These are phyloP conservation scores for Podaxis mareebaensis DNA, from an alignment of 768 basidiomycete species.

Conservation along the genomic window DNA sequence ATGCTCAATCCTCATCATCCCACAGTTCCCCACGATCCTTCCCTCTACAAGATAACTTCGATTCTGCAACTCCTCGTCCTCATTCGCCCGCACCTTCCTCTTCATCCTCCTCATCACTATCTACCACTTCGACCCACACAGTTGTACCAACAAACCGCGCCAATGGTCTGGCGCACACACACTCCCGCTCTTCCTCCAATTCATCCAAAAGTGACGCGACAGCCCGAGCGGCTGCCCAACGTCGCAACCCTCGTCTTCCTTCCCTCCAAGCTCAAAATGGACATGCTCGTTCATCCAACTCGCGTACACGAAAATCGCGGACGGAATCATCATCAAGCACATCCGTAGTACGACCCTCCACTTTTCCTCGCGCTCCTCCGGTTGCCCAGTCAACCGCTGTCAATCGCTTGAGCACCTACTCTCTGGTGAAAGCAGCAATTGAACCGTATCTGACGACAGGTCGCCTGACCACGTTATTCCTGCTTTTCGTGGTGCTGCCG, in stretches of 20 bases:
- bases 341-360: conserved; percentile 20
- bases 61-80: conserved; percentile 36
- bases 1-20: conserved; percentile 36
- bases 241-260: conserved; percentile 13
- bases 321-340: conserved; percentile 20
- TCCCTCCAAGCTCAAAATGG: conserved; percentile 19
- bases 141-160: conserved; percentile 53
- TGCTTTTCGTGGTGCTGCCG: conserved; percentile 48
- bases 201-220: conserved; percentile 37
- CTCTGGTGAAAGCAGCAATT: conserved; percentile 49
- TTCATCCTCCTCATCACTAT: conserved; percentile 66
- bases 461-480: conserved; percentile 48
- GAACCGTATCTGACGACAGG: conserved; percentile 49
- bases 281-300: conserved; percentile 17
- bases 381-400: conserved; percentile 27
- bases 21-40: conserved; percentile 28
- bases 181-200: conserved; percentile 29
- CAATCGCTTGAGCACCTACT: conserved; percentile 29
- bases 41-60: conserved; percentile 24
- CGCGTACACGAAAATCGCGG: conserved; percentile 25
- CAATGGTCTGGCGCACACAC: conserved; percentile 15
- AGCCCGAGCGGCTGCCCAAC: conserved; percentile 3
- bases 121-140: conserved; percentile 73
- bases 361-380: conserved; percentile 24
- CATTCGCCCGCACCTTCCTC: conserved; percentile 55